phyloP scores from a whole-genome alignment of 257 asterid genomes.

The Lycium barbarum region DNA sequence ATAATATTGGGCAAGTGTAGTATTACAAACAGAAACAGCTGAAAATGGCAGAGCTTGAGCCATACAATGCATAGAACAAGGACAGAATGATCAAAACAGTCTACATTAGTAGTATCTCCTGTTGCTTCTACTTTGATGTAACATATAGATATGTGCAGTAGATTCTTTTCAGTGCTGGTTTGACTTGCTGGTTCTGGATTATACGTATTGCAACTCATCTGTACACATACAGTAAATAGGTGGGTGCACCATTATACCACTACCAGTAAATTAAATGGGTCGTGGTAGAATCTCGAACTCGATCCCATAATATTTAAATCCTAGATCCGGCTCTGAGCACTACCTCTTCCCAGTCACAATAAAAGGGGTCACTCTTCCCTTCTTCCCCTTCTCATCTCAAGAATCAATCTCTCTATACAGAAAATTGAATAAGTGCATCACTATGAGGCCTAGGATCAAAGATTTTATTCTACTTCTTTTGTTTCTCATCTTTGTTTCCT shows the following conservation, averaged over 20 bases:
- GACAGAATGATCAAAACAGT: conserved; percentile 25
- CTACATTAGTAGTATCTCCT: conserved; percentile 40
- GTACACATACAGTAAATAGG: conserved; percentile 45
- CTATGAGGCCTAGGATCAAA: conserved; percentile 50
- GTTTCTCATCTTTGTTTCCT: conserved; percentile 45
- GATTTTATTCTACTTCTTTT: conserved; percentile 42
- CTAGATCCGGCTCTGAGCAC: neutral
- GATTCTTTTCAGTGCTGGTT: conserved; percentile 46
- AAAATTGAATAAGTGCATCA: neutral
- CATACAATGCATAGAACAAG: conserved; percentile 51
- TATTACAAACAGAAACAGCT: neutral
- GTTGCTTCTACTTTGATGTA: conserved; percentile 39
- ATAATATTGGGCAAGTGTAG: neutral
- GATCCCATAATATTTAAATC: neutral
- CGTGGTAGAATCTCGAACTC: neutral
- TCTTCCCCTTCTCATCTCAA: conserved; percentile 41
- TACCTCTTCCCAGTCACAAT: conserved; percentile 31
- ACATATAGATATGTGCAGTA: conserved; percentile 28
- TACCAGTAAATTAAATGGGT: conserved; percentile 15
- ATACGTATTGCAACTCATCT: conserved; percentile 65
- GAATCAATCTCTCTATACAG: conserved; percentile 15
- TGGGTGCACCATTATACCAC: conserved; percentile 50
- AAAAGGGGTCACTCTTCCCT: conserved; percentile 43
- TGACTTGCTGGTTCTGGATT: conserved; percentile 60
- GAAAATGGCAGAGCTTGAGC: conserved; percentile 34